Evolutionary conservation across 225 moss, liverwort and hornwort genomes (phyloP).

Genomic region (Pseudisothecium myosuroides): DNA sequence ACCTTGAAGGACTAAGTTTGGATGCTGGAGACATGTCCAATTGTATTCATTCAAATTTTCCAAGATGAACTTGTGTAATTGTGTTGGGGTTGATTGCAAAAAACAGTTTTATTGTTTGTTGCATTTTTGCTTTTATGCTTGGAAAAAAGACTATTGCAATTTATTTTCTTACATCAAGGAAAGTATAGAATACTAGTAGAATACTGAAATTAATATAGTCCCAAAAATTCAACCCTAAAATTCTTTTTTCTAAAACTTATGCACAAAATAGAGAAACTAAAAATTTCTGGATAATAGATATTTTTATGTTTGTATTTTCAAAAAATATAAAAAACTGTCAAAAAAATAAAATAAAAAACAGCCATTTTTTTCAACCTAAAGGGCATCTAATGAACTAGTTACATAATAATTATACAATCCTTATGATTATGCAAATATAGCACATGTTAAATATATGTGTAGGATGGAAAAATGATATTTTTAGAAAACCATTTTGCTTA

Average conservation of each 20-base stretch:
- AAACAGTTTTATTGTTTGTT: too few species aligned
- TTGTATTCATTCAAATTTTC: background rate
- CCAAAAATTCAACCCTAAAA: background rate
- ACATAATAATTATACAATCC: background rate
- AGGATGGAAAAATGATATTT: background rate
- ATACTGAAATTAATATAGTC: background rate
- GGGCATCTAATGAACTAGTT: background rate
- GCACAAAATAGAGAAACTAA: background rate
- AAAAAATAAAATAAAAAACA: too few species aligned
- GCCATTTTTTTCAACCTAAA: background rate
- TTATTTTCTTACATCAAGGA: background rate
- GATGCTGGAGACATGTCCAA: background rate
- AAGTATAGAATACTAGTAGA: background rate
- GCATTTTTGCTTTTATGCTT: too few species aligned
- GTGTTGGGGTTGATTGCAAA: too few species aligned
- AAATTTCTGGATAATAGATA: background rate
- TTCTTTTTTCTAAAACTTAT: background rate
- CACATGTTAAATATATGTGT: background rate
- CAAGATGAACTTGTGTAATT: too few species aligned
- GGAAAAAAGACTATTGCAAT: too few species aligned
- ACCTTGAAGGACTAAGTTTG: background rate
- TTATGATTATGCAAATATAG: background rate
- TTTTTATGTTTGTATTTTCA: background rate
- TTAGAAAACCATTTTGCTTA: fast-evolving
- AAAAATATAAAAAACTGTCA: background rate